A percentile compares a stretch with the other conserved stretches of the same genome.
phyloP scores from a whole-genome alignment of 805 yeast genomes.

The Ogataea siamensis region DNA sequence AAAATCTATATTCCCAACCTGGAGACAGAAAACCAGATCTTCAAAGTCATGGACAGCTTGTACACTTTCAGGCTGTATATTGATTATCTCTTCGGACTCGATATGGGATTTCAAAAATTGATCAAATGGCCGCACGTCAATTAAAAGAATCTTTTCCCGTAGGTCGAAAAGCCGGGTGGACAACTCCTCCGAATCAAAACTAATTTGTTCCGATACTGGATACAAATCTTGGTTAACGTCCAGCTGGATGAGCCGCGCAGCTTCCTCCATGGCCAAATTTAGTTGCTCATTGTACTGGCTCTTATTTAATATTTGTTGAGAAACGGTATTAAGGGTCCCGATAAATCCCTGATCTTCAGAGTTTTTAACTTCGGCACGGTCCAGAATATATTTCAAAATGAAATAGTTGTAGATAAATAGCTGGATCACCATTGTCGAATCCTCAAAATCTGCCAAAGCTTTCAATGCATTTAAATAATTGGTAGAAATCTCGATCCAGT shows the following conservation, averaged over 20 bases:
- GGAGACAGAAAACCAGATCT: conserved; percentile 23
- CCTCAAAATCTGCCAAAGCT: conserved; percentile 16
- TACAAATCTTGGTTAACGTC: conserved; percentile 15
- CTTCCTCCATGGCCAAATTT: conserved; percentile 16
- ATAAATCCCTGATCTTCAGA: conserved; percentile 22
- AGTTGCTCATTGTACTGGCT: conserved; percentile 18
- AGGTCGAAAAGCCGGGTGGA: conserved; percentile 13
- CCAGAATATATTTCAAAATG: conserved; percentile 19
- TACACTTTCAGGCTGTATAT: conserved; percentile 39
- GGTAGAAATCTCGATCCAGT: conserved; percentile 27
- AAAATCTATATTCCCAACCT: conserved; percentile 33
- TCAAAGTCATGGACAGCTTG: conserved; percentile 17
- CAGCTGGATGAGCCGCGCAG: neutral
- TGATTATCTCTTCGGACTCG: conserved; percentile 37
- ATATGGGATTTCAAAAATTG: conserved; percentile 36
- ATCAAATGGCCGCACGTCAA: conserved; percentile 40
- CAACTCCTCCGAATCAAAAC: conserved; percentile 17
- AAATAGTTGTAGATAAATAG: conserved; percentile 22
- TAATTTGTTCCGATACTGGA: conserved; percentile 10
- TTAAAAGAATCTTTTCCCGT: conserved; percentile 27
- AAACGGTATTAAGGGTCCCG: conserved; percentile 10
- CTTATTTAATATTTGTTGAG: conserved; percentile 12
- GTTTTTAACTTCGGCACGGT: conserved; percentile 9
- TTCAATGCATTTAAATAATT: conserved; percentile 21
- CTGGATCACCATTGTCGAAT: conserved; percentile 23